Evolutionary conservation across 495 filamentous ascomycete genomes (phyloP), one percentile per base, ranked within the genome.

Genomic region (Physcia stellaris): DNA sequence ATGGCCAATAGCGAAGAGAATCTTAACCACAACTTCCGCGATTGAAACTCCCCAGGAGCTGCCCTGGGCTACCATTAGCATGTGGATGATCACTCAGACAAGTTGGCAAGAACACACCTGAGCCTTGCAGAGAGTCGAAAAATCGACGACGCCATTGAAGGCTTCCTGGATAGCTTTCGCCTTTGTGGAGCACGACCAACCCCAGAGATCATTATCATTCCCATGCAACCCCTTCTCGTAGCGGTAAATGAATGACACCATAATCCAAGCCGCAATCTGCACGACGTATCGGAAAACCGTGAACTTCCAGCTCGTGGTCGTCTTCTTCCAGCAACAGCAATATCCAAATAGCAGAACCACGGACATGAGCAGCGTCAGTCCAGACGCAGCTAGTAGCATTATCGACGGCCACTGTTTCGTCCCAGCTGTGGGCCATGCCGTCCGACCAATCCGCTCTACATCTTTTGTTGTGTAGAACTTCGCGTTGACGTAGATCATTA

Each of bases 371-470:
- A 49, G 38, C 13, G 46, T 49, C 9, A 47, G n/a, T 9, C 37
- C 43, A 13, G 46, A 18, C 3, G 17, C 32, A 16, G 21, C 20
- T 7, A 49, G 46, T 3, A 49, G 26, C 43, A 49, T 42, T n/a
- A 46, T 34, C 2, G 46, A 36, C 7, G 46, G 46, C 46, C 46
- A 49, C n/a, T 41, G 20, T n/a, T 49, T 49, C 17, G 42, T 11
- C n/a, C n/a, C n/a, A 6, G 40, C 0, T 19, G 35, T 35, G 2
- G 42, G 46, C 46, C 46, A 49, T 5, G 43, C 30, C n/a, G 31
- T 33, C 18, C 34, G 13, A 17, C 43, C 46, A n/a, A 24, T 38
- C 22, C 28, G 16, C 4, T 17, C 16, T 18, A 17, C 18, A 13
- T 33, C 32, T 17, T 38, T 24, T n/a, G 46, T 46, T 11, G 26